Conservation (phyloP, 805 yeast genomes). For the Saccharomyces eubayanus region DNA sequence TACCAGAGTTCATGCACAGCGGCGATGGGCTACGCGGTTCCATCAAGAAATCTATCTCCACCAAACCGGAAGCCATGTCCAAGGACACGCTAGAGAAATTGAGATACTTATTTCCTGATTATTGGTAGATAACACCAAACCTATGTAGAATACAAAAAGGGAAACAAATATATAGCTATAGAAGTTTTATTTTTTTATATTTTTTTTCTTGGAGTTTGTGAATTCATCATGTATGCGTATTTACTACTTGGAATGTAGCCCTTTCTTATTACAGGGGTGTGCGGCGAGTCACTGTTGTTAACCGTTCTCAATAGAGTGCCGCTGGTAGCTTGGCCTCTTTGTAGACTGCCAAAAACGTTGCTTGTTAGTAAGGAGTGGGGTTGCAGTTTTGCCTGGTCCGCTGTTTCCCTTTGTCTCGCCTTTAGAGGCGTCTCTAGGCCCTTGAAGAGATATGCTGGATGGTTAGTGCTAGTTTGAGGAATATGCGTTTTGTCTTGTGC, state of each 20-base stretch:
- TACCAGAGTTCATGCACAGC: conserved; percentile 45
- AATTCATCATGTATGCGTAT: conserved; percentile 29
- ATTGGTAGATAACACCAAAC: conserved; percentile 45
- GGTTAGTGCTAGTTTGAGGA: not conserved
- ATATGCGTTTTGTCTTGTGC: not conserved
- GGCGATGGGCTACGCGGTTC: conserved; percentile 68
- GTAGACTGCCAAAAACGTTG: not conserved
- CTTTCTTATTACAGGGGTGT: conserved; percentile 3
- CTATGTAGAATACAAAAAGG: conserved; percentile 1
- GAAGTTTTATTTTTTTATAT: conserved; percentile 3
- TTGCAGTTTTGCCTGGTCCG: not conserved
- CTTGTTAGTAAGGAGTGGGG: not conserved
- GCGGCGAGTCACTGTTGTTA: not conserved
- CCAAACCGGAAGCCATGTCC: conserved; percentile 64
- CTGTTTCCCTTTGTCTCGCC: conserved; percentile 7
- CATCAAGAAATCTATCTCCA: conserved; percentile 75
- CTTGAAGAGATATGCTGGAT: conserved; percentile 24
- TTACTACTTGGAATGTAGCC: conserved; percentile 31
- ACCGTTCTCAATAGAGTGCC: not conserved
- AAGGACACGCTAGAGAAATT: conserved; percentile 67
- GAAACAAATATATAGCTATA: not conserved
- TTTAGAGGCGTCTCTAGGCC: conserved; percentile 23
- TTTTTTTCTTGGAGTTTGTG: conserved; percentile 26
- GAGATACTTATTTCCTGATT: conserved; percentile 84
- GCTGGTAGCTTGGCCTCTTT: not conserved